Conservation (phyloP, 108 stramenopile species). For the Cyclotella sp. region DNA sequence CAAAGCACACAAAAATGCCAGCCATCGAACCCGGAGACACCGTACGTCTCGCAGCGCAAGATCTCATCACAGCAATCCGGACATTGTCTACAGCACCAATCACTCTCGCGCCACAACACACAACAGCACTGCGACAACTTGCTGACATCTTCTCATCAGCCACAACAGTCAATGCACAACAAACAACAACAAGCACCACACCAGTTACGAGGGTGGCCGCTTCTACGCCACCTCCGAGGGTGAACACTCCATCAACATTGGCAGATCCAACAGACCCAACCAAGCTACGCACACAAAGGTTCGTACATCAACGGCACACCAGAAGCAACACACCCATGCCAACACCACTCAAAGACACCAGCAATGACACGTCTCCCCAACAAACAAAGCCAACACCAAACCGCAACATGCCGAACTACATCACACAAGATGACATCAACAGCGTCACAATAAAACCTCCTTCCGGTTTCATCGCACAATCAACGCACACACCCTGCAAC, state of each 20-base stretch:
- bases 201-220: not conserved
- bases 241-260: no score
- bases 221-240: no score
- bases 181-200: no score
- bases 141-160: not conserved
- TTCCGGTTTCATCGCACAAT: not conserved
- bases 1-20: no score
- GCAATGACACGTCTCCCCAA: not conserved
- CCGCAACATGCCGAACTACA: no score
- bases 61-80: no score
- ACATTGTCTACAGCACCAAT: not conserved
- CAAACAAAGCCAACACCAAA: not conserved
- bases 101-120: not conserved
- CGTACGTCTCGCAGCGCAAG: no score
- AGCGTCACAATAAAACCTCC: not conserved
- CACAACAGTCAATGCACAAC: not conserved
- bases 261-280: no score
- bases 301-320: not conserved
- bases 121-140: not conserved
- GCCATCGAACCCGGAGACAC: no score
- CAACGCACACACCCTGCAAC: not conserved
- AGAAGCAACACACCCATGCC: not conserved
- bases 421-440: not conserved
- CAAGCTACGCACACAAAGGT: no score
- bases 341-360: not conserved